Evolutionary conservation across 495 filamentous ascomycete species (phyloP).

Genomic region (Aspergillus nanangensis): DNA sequence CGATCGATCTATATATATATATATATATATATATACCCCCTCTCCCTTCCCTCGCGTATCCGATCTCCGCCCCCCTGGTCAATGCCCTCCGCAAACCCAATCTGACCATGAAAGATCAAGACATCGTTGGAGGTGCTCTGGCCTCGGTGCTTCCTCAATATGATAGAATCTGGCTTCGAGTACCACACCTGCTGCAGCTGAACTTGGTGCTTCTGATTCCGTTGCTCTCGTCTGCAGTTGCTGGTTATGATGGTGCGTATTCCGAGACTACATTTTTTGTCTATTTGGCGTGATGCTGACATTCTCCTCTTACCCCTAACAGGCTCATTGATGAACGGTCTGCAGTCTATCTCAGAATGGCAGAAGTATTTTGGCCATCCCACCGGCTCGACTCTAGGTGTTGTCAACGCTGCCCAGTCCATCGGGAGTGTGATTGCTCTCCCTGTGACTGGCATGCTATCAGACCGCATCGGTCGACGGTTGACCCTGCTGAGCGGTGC

Average conservation of each 20-base stretch:
- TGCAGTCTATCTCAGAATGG: constrained; percentile 26
- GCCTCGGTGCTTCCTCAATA: constrained; percentile 27
- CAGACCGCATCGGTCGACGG: constrained; percentile 15
- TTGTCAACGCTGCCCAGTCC: constrained; percentile 61
- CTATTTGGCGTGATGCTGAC: neutral
- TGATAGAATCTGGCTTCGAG: constrained; percentile 26
- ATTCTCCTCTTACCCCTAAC: no score
- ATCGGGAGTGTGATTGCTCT: constrained; percentile 49
- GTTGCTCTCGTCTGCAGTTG: constrained; percentile 32
- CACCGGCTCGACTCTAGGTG: constrained; percentile 47
- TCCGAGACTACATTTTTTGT: neutral
- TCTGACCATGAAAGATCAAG: constrained; percentile 17
- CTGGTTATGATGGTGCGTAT: constrained; percentile 31
- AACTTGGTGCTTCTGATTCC: constrained; percentile 37
- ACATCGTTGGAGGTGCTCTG: constrained; percentile 15
- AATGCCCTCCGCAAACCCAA: no score
- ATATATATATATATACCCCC: no score
- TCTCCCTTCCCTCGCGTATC: no score
- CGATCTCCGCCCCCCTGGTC: no score
- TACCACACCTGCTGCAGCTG: constrained; percentile 29
- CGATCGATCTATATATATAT: no score
- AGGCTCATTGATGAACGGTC: constrained; percentile 31
- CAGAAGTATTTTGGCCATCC: constrained; percentile 37
- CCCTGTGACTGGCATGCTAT: constrained; percentile 11
- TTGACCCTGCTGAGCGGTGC: constrained; percentile 12